Evolutionary conservation across 805 yeast genomes (phyloP), one percentile per base, ranked within the genome.

Genomic region (Jamesozyma jinghongensis): DNA sequence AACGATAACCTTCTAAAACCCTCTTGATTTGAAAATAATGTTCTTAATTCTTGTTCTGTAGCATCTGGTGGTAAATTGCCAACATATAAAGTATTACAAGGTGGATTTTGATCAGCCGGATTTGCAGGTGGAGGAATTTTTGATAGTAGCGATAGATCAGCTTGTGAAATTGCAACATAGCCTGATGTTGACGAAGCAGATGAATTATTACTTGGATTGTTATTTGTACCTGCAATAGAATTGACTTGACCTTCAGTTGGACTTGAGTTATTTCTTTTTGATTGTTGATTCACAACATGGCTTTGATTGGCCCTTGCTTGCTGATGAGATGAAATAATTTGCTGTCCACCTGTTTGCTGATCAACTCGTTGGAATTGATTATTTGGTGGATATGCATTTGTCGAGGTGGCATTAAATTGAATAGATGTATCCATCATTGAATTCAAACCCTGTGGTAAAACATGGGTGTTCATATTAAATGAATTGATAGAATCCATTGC

Each of bases 61-160:
- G 96, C 94, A 67, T 88, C 95, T 13, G 95, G 95, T 2, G 97
- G 97, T 54, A 88, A 70, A 61, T 88, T 88, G 13, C 97, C 97
- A 38, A 88, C 97, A 54, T 88, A 88, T 40, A 88, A 67, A 0
- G 97, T 88, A 62, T 88, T 88, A 65, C 97, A 88, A 5, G 97
- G 97, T 3, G 97, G 97, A 59, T 88, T 90, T 63, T 90, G 97
- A 62, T 88, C 97, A 2, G 97, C 97, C 3, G 97, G 97, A 54
- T 88, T 88, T 1, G 95, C 95, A 3, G 90, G 92, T 4, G 87
- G 85, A 10, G 92, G 92, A 18, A 82, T 85, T 46, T 85, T 66
- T 0, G 88, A 84, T 36, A 82, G 63, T 34, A 81, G 63, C 1
- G 85, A 77, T 43, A 81, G 66, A 56, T 82, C 88, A 67, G 71